Evolutionary conservation across 371 early-diverging fungal genomes (phyloP).

Genomic region (Mucor ambiguus): DNA sequence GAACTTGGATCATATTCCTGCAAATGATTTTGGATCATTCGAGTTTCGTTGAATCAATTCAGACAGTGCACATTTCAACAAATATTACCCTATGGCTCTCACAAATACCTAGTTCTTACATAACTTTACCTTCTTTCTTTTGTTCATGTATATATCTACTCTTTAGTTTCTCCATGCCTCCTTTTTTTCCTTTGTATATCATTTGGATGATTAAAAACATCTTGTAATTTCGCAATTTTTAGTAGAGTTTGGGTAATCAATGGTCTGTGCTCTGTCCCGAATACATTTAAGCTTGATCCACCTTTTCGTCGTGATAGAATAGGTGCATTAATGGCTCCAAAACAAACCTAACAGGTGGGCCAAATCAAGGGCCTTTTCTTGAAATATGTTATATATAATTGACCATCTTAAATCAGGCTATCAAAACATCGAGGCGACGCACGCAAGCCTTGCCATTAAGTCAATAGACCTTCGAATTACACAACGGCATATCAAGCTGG

Average conservation of each 20-base stretch:
- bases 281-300: no score
- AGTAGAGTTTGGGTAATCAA: background rate
- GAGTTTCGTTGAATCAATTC: slow-evolving; percentile 58
- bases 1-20: slow-evolving; percentile 65
- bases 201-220: background rate
- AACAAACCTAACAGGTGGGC: no score
- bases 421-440: background rate
- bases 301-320: background rate
- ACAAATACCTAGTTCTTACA: background rate
- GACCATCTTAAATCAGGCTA: background rate
- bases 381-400: background rate
- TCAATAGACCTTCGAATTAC: background rate
- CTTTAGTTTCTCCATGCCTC: background rate
- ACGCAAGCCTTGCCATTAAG: background rate
- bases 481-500: background rate
- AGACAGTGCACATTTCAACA: background rate
- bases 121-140: background rate
- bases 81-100: background rate
- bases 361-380: background rate
- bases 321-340: no score
- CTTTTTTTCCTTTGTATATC: background rate
- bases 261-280: background rate
- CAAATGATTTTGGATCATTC: slow-evolving; percentile 56
- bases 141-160: background rate
- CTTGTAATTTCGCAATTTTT: background rate